Evolutionary conservation across 371 early-diverging fungal genomes (phyloP).

Genomic region (Choanephora cucurbitarum): DNA sequence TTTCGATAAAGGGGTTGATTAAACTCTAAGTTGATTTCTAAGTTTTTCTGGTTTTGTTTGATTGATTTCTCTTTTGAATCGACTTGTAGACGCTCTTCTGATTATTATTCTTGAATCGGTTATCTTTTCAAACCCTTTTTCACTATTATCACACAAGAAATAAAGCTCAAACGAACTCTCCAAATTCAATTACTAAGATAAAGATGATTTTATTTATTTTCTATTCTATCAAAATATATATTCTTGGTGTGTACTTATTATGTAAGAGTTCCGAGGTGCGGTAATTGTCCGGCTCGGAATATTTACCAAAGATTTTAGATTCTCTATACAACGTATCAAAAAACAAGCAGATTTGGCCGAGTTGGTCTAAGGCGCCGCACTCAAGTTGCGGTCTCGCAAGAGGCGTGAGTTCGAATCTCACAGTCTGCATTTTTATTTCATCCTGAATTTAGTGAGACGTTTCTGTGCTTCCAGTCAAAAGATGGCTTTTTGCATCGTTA

Average conservation of each 20-base stretch:
- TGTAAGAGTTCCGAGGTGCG: not conserved
- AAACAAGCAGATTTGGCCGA: conserved; percentile 46
- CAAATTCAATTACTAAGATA: not conserved
- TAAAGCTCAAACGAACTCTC: not conserved
- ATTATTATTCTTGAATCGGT: not conserved
- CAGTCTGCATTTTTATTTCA: conserved; percentile 26
- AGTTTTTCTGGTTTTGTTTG: too few relatives aligned
- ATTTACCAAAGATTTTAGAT: too few relatives aligned
- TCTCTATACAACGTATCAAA: not conserved
- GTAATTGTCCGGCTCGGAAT: too few relatives aligned
- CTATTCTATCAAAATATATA: too few relatives aligned
- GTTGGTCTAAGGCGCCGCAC: conserved; percentile 20
- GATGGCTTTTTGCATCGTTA: too few relatives aligned
- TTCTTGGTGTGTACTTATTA: not conserved
- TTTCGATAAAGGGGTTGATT: too few relatives aligned
- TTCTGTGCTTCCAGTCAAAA: too few relatives aligned
- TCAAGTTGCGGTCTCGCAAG: conserved; percentile 57
- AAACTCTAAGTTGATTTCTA: too few relatives aligned
- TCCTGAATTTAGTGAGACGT: too few relatives aligned
- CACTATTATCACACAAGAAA: not conserved
- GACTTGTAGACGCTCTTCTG: too few relatives aligned
- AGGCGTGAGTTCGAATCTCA: conserved; percentile 58
- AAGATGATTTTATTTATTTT: not conserved
- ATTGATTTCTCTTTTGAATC: too few relatives aligned
- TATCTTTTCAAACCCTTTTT: not conserved